Conservation (phyloP, 306 rosid species). For the Quercus aquifolioides region DNA sequence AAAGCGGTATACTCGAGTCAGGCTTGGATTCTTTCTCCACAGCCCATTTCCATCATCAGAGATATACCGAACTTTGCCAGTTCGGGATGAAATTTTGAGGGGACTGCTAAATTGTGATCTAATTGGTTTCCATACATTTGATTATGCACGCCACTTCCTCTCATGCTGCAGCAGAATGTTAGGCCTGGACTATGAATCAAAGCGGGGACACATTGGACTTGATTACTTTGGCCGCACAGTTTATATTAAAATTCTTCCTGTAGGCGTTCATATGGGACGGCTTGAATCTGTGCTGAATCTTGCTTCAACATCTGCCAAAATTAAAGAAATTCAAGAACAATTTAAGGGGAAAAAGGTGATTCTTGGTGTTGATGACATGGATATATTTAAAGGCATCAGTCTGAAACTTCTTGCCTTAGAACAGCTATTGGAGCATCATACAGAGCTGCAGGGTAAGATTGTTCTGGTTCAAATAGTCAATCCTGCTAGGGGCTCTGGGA, state of each 20-base stretch:
- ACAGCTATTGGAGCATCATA: conserved; percentile 69
- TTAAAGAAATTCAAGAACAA: conserved; percentile 65
- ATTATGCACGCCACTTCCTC: conserved; percentile 88
- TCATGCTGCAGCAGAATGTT: conserved; percentile 96
- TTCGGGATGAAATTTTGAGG: conserved; percentile 73
- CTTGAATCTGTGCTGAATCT: conserved; percentile 72
- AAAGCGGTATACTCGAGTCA: conserved; percentile 57
- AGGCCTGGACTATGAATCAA: conserved; percentile 84
- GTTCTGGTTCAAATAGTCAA: conserved; percentile 80
- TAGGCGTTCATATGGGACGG: conserved; percentile 85
- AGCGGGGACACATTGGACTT: conserved; percentile 87
- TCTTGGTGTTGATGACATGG: conserved; percentile 85
- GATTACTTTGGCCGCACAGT: conserved; percentile 88
- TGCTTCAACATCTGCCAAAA: conserved; percentile 51
- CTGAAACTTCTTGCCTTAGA: conserved; percentile 73
- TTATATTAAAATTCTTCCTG: conserved; percentile 77
- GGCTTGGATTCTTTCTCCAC: conserved; percentile 85
- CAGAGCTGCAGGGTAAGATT: conserved; percentile 50
- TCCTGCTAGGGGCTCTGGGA: conserved; percentile 86
- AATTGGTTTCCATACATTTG: conserved; percentile 87
- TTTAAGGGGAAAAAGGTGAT: conserved; percentile 55
- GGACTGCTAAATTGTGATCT: conserved; percentile 78
- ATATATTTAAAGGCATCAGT: conserved; percentile 82
- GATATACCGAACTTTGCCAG: conserved; percentile 76
- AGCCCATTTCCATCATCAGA: conserved; percentile 88